Base-by-base conservation (phyloP, 129 eudicot genomes). In the Tagetes patula region DNA sequence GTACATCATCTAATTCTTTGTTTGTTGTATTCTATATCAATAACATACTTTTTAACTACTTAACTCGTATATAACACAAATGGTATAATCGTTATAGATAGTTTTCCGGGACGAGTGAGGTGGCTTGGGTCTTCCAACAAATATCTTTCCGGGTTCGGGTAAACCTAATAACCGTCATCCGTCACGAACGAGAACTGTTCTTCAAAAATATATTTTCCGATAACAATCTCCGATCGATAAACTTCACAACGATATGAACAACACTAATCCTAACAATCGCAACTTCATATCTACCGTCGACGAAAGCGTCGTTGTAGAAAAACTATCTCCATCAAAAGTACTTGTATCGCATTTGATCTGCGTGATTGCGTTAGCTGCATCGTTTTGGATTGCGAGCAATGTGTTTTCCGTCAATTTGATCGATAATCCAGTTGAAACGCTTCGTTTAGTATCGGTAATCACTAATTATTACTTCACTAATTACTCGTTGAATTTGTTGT, bases 281-380 rank as follows among this genome's bases (percentile, higher is more conserved):
- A 20, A 20, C 27, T 20, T 20, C 27, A 20, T 20, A 20, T 20
- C 27, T 20, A 20, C 27, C 27, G 27, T 20, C 27, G 27, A 20
- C 27, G 27, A 0, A 20, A 20, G 27, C 27, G 27, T 20, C 27
- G 27, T 20, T 20, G 27, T 20, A 20, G 27, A 20, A 20, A 61
- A 61, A 4, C 5, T 54, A 12, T 61, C 88, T 36, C 77, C 87
- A 6, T 33, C 43, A 48, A 38, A 73, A 64, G 61, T 77, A 12
- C 30, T 87, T 46, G 3, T 75, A 30, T 55, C 76, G 41, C 96
- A 89, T 77, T 64, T 71, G 34, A 42, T 82, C 6, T 85, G 89
- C 56, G 89, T 82, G 31, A 79, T 85, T 31, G 91, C 89, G 31
- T 74, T 92, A 82, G 88, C 84, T 42, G 82, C 79, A 68, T 82